phyloP scores from a whole-genome alignment of 257 asterid genomes.

The Nicotiana tomentosiformis region DNA sequence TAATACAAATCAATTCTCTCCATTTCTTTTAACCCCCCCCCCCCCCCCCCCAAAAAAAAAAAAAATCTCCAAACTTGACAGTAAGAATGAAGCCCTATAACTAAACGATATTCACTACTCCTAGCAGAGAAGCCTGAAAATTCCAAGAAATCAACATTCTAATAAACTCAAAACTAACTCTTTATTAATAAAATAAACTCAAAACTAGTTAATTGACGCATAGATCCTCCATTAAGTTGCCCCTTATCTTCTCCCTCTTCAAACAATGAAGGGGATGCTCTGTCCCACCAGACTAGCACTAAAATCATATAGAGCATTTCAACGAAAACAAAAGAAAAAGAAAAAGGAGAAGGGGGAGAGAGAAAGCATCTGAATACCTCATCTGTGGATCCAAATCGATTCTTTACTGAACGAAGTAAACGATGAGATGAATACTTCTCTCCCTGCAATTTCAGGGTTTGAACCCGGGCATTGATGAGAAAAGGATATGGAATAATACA shows the following conservation, averaged over 20 bases:
- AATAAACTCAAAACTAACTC: neutral
- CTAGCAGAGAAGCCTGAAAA: neutral
- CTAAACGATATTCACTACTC: neutral
- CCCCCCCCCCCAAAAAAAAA: too few species aligned
- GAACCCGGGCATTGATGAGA: neutral
- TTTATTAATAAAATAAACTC: neutral
- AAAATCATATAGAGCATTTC: neutral
- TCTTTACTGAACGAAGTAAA: constrained; percentile 82
- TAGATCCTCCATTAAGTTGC: neutral
- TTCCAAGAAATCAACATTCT: neutral
- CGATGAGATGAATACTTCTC: constrained; percentile 83
- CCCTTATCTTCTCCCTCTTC: neutral
- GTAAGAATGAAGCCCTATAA: neutral
- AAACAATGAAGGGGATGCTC: neutral
- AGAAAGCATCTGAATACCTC: constrained; percentile 50
- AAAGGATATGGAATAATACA: neutral
- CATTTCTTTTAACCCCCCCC: neutral
- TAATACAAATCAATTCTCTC: neutral
- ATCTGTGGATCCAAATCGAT: constrained; percentile 95
- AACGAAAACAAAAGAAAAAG: neutral
- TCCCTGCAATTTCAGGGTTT: constrained; percentile 55
- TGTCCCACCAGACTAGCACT: neutral
- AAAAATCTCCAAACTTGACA: neutral
- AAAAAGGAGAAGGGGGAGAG: neutral
- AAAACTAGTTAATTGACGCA: neutral